Evolutionary conservation across 345 rosid species (phyloP).

Genomic region (Citrus australasica): DNA sequence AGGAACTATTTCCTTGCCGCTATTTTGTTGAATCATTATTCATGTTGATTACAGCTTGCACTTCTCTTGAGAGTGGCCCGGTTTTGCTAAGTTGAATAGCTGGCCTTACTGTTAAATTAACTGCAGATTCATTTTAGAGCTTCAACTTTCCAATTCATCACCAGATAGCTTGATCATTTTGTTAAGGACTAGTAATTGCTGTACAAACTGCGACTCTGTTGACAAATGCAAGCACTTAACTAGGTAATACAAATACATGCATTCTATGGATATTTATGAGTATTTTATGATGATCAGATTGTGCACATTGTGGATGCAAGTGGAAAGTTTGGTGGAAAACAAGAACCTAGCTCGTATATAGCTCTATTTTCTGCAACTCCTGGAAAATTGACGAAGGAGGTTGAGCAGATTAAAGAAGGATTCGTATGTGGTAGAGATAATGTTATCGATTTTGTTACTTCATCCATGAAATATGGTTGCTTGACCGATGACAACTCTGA

Average conservation of each 20-base stretch:
- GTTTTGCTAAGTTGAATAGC: not conserved
- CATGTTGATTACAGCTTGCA: not conserved
- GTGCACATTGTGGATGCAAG: conserved; percentile 90
- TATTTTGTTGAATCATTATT: not conserved
- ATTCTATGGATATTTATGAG: not conserved
- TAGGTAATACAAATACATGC: not conserved
- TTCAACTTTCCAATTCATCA: not conserved
- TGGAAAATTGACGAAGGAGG: conserved; percentile 72
- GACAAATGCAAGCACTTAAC: conserved; percentile 5
- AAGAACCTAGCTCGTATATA: conserved; percentile 52
- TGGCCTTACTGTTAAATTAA: not conserved
- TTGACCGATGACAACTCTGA: conserved; percentile 46
- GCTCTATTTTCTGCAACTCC: conserved; percentile 79
- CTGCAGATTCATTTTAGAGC: not conserved
- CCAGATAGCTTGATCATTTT: not conserved
- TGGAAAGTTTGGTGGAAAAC: conserved; percentile 34
- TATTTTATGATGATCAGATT: conserved; percentile 43
- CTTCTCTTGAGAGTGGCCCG: not conserved
- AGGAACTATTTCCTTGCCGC: not conserved
- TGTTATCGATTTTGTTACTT: conserved; percentile 65
- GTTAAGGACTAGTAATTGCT: not conserved
- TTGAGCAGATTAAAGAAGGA: conserved; percentile 64
- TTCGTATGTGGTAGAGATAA: conserved; percentile 71
- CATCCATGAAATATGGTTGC: conserved; percentile 76
- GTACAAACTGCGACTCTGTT: not conserved